These are phyloP conservation scores for Ilyonectria mors-panacis DNA, from an alignment of 2,329 filamentous ascomycete species.

Conservation along the genomic window DNA sequence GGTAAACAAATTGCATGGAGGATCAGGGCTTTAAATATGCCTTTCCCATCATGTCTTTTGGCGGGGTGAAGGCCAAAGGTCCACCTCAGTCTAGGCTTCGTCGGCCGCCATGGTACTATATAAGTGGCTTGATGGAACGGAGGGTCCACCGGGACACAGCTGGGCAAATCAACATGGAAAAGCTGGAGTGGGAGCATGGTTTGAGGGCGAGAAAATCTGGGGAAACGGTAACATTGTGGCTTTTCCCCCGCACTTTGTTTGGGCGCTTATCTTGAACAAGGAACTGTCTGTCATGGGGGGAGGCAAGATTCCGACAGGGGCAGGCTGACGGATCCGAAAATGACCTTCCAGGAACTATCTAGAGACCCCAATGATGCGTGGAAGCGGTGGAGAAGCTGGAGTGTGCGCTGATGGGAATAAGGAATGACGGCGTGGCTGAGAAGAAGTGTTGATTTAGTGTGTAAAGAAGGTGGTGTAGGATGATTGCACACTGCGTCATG, in stretches of 20 bases:
- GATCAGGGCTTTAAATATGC: conserved; percentile 39
- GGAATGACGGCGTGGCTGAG: not conserved
- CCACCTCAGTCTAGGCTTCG: conserved; percentile 18
- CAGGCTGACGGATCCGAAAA: conserved; percentile 39
- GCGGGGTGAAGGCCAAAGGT: conserved; percentile 27
- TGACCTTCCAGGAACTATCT: not conserved
- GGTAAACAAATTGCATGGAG: conserved; percentile 23
- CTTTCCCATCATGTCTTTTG: conserved; percentile 30
- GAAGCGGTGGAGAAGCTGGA: not conserved
- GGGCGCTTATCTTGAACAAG: conserved; percentile 36
- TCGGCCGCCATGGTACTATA: conserved; percentile 21
- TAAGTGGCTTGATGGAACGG: conserved; percentile 35
- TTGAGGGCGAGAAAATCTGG: conserved; percentile 8
- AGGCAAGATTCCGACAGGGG: not conserved
- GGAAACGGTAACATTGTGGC: not conserved
- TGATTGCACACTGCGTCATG: conserved; percentile 19
- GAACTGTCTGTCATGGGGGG: conserved; percentile 14
- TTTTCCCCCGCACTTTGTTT: conserved; percentile 18
- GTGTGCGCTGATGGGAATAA: not conserved
- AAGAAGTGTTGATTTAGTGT: not conserved
- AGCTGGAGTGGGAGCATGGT: conserved; percentile 24
- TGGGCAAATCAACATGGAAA: conserved; percentile 14
- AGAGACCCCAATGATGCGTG: not conserved
- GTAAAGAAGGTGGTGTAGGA: not conserved
- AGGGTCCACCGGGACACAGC: not conserved